Evolutionary conservation across 2,329 filamentous ascomycete species (phyloP).

Genomic region (Clarireedia monteithiana): DNA sequence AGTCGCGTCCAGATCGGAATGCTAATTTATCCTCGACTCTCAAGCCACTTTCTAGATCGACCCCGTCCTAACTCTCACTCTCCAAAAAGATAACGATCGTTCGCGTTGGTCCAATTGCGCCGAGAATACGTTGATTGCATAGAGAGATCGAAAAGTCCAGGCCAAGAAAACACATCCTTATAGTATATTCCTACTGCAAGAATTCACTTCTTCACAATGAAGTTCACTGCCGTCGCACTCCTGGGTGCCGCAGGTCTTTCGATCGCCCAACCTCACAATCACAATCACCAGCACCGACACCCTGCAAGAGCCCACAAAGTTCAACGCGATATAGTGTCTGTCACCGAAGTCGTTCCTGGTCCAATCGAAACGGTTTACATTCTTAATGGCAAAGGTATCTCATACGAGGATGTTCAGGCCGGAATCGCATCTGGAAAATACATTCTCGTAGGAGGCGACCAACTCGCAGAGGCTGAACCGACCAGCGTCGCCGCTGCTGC

Average conservation of each 20-base stretch:
- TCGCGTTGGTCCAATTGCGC: no score
- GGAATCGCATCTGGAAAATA: slow-evolving; percentile 67
- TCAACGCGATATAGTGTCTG: slow-evolving; percentile 35
- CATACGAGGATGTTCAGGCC: slow-evolving; percentile 55
- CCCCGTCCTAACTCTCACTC: neutral
- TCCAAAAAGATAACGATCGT: neutral
- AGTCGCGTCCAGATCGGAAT: slow-evolving; percentile 9
- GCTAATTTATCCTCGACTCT: slow-evolving; percentile 16
- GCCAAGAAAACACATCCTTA: slow-evolving; percentile 7
- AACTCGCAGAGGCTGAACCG: slow-evolving; percentile 40
- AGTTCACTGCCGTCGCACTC: slow-evolving; percentile 22
- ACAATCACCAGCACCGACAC: slow-evolving; percentile 53
- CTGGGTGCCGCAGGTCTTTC: slow-evolving; percentile 37
- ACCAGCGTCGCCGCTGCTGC: slow-evolving; percentile 23
- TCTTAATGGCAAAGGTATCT: slow-evolving; percentile 55
- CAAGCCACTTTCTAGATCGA: slow-evolving; percentile 9
- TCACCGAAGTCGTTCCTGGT: slow-evolving; percentile 41
- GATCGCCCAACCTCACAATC: slow-evolving; percentile 50
- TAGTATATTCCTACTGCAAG: slow-evolving; percentile 21
- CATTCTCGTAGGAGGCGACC: slow-evolving; percentile 51
- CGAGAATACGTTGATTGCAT: neutral
- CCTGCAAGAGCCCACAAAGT: slow-evolving; percentile 45
- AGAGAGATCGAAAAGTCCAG: neutral
- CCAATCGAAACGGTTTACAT: slow-evolving; percentile 65
- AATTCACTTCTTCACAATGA: slow-evolving; percentile 30